Evolutionary conservation across 495 filamentous ascomycete species (phyloP).

Genomic region (Cetradonia linearis): DNA sequence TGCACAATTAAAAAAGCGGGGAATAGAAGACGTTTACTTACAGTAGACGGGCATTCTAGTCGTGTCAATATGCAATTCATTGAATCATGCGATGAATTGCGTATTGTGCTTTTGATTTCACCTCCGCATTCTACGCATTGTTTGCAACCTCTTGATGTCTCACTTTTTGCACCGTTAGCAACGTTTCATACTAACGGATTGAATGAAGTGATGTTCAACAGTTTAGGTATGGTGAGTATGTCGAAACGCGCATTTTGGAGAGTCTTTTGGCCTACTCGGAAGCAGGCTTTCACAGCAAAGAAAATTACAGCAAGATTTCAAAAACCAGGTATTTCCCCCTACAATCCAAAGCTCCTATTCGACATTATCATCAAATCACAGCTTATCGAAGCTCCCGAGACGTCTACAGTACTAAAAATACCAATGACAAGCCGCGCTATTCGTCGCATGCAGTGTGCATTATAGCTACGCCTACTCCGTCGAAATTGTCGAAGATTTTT

Average conservation of each 20-base stretch:
- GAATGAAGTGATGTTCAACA: not conserved
- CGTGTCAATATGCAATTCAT: not conserved
- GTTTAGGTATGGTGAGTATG: not conserved
- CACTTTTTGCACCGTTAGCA: not conserved
- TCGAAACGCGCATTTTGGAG: not conserved
- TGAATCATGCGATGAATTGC: not conserved
- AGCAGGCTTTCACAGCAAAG: not conserved
- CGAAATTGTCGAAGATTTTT: too few species aligned
- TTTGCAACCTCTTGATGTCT: not conserved
- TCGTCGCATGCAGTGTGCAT: too few species aligned
- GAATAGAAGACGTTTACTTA: not conserved
- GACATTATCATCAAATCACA: not conserved
- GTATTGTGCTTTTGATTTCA: not conserved
- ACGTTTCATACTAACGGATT: not conserved
- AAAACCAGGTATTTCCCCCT: not conserved
- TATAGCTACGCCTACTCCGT: too few species aligned
- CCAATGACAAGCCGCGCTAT: not conserved
- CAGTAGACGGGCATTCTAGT: not conserved
- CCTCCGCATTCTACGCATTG: not conserved
- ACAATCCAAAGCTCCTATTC: not conserved
- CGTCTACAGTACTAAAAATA: not conserved
- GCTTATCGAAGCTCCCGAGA: not conserved
- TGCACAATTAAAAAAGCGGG: not conserved
- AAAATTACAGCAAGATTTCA: not conserved
- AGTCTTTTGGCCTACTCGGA: not conserved